Conservation (phyloP, 148 eudicot species). For the Nepenthes mirabilis region DNA sequence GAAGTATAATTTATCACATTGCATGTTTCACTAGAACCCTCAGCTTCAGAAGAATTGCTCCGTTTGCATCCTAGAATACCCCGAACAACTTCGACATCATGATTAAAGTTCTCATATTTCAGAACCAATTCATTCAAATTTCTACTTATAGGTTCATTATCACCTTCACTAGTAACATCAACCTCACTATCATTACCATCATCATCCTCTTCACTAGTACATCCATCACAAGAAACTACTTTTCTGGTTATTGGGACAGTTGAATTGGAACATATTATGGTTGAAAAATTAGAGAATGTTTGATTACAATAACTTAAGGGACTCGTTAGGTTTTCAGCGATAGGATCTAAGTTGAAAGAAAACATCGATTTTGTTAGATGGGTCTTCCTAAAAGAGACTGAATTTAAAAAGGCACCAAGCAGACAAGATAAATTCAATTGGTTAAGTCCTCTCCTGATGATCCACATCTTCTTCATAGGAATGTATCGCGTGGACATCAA, state of each 20-base stretch:
- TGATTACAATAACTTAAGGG: conserved; percentile 9
- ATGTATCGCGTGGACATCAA: background rate
- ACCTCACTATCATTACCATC: conserved; percentile 10
- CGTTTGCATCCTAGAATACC: conserved; percentile 19
- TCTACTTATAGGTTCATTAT: conserved; percentile 10
- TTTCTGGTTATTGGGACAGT: conserved; percentile 1
- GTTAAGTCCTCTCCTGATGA: conserved; percentile 25
- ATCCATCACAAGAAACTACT: conserved; percentile 1
- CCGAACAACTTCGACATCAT: conserved; percentile 31
- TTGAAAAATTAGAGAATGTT: conserved; percentile 10
- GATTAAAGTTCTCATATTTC: conserved; percentile 15
- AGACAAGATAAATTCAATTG: conserved; percentile 13
- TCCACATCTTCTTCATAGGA: conserved; percentile 13
- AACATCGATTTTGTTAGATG: conserved; percentile 7
- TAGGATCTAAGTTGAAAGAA: conserved; percentile 3
- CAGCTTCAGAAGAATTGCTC: background rate
- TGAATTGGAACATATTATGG: conserved; percentile 6
- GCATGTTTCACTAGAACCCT: background rate
- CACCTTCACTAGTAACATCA: conserved; percentile 8
- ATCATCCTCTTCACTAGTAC: conserved; percentile 2
- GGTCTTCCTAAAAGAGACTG: conserved; percentile 9
- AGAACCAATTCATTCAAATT: conserved; percentile 4
- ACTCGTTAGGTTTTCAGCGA: conserved; percentile 1
- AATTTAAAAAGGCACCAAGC: conserved; percentile 5
- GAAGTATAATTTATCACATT: conserved; percentile 14